Base-by-base conservation (phyloP, 192 early-diverging fungal species). In the Umbelopsis sp. region DNA sequence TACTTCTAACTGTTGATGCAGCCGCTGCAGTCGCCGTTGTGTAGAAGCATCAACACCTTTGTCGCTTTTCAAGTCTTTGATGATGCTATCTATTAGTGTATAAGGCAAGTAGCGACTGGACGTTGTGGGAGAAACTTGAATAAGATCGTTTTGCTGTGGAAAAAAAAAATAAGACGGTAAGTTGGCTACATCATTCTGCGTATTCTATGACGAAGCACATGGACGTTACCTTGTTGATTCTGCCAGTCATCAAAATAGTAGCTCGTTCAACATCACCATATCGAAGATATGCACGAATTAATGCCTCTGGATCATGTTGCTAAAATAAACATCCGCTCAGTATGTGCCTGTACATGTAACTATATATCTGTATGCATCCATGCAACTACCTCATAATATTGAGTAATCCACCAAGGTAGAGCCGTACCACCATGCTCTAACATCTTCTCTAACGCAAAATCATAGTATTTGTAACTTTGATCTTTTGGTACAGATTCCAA, bases 141-240 rank as follows among this genome's bases (percentile, higher is more conserved):
- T 61, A n/a, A 35, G 55, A n/a, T 61, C 55, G 30, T 61, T 61
- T 61, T 61, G 55, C 55, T 61, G 18, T n/a, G n/a, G n/a, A n/a
- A n/a, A n/a, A 4, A 61, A 37, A 4, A 13, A 11, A 61, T 30
- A 61, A 61, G 6, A 35, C 2, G 37, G 16, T 18, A 13, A 12
- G 16, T n/a, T 61, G 16, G 16, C 18, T 35, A n/a, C 13, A 16
- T 61, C 15, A 49, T 16, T 21, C 2, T 16, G 5, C 11, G 48
- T 16, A 1, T 35, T 35, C 1, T 18, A 8, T 61, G 0, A 27
- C 7, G 11, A 13, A 1, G 2, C 12, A 4, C 3, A 13, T 41
- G 10, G 11, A 35, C 27, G 16, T 35, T 61, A 61, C 55, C 55
- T 61, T 61, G 55, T 61, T 61, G 30, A 61, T 61, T 33, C 55